A percentile compares a stretch with the other conserved stretches of the same genome.
phyloP scores from a whole-genome alignment of 2,329 filamentous ascomycete species.

The Penicillium sp. region DNA sequence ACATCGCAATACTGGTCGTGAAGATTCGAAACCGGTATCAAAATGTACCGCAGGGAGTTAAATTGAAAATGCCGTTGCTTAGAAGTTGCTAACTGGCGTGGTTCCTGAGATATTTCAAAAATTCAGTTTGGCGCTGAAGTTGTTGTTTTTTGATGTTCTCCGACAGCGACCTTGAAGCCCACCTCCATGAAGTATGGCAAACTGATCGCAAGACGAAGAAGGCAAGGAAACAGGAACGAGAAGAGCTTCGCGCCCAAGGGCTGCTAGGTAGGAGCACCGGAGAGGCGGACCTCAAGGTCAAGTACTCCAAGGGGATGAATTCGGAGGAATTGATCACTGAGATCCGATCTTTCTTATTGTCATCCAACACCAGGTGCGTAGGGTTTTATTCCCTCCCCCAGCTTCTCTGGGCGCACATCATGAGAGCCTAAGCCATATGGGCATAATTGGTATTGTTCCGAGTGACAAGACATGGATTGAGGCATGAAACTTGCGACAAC shows the following conservation, averaged over 20 bases:
- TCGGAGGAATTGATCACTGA: slow-evolving; percentile 74
- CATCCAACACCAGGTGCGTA: slow-evolving; percentile 66
- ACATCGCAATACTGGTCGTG: too few relatives aligned
- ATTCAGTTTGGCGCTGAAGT: too few relatives aligned
- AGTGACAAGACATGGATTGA: too few relatives aligned
- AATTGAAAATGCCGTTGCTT: too few relatives aligned
- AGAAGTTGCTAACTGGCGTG: too few relatives aligned
- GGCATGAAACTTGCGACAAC: too few relatives aligned
- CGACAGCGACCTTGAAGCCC: slow-evolving; percentile 70
- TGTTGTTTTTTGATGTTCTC: slow-evolving; percentile 61
- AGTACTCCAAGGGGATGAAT: slow-evolving; percentile 75
- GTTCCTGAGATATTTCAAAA: too few relatives aligned
- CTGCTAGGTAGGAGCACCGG: slow-evolving; percentile 64
- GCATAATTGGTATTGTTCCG: too few relatives aligned
- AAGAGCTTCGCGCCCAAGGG: slow-evolving; percentile 70
- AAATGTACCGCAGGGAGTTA: too few relatives aligned
- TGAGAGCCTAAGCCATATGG: too few relatives aligned
- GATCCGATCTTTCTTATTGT: slow-evolving; percentile 72
- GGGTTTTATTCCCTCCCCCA: background rate
- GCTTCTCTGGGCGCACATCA: too few relatives aligned
- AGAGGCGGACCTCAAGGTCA: slow-evolving; percentile 68
- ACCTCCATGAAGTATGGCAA: slow-evolving; percentile 65
- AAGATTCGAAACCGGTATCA: too few relatives aligned
- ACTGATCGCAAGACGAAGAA: slow-evolving; percentile 76
- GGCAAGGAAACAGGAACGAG: slow-evolving; percentile 71